Base-by-base conservation (phyloP, 164 flowering plant species). In the Magnolia officinalis region DNA sequence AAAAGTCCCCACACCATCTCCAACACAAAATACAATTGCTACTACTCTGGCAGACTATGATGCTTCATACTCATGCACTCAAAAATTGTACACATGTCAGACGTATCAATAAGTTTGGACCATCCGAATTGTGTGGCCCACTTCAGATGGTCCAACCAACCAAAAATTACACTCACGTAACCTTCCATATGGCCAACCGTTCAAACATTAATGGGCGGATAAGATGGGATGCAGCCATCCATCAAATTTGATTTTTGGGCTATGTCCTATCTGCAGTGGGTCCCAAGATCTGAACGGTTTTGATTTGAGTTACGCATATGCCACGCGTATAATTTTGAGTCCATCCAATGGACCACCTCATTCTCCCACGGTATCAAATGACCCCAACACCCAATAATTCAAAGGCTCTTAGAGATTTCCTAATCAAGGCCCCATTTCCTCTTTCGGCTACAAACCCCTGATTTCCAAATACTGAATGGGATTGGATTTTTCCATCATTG, bases 1-100 rank as follows among this genome's bases (percentile, higher is more conserved):
- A 63, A 75, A 75, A 72, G 26, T 58, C 52, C 52, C 66, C 75
- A 63, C 50, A 55, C 65, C 63, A 65, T 52, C n/a, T 67, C 45
- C 71, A 13, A 55, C 11, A 55, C 61, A 10, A 10, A 55, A 55
- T 55, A 10, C 13, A 10, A 55, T 16, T 55, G 16, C 61, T 55
- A 13, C 58, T 52, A 16, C 61, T 55, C 61, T 55, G 61, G 61
- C 1, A 37, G 45, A 10, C 18, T 11, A 10, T 55, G 16, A 55
- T 8, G 2, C 61, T 55, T 55, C 61, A 10, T 55, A 16, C 61
- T 55, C 61, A 55, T 16, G 61, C 61, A 55, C 18, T 10, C 61
- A 55, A 2, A 10, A 55, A 55, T 55, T 2, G 18, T 55, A 55
- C 61, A 10, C 61, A 16, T 11, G 18, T 55, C 61, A 10, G 13